Base-by-base conservation (phyloP, 2,329 filamentous ascomycete genomes). In the Dendrostoma leiphaemia region DNA sequence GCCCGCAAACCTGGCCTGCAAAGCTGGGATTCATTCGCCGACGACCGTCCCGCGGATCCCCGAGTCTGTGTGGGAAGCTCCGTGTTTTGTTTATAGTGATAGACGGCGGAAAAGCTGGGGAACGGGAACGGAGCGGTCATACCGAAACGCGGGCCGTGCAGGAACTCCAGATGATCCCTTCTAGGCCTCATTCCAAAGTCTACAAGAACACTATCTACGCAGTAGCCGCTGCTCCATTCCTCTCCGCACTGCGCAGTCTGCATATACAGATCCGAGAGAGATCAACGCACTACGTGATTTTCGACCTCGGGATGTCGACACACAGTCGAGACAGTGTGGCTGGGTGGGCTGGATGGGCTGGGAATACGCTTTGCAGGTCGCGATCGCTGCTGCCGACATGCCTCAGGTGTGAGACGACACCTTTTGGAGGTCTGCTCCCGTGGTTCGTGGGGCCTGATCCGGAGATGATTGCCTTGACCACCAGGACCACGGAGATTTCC, bases 401-500 rank as follows among this genome's bases (percentile, higher is more conserved):
- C 44, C 28, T 43, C 48, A 43, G 9, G 37, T 51, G 48, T 26
- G 29, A 23, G 10, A 19, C 19, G 17, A 51, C 23, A 23, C 28
- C 44, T 43, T 24, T 51, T 29, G 35, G 38, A 43, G 2, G 31
- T 24, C 10, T 17, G 37, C 29, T n/a, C n/a, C 21, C 19, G 29
- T 23, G 19, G 51, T 37, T 38, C 49, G 43, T 53, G 55, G 51
- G 28, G 23, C 41, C 48, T 48, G 37, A 10, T 15, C 55, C 55
- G 55, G 55, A 57, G 48, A 57, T 57, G 55, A 54, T 47, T 51
- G 34, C 46, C 26, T 47, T 41, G 34, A 31, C 46, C 34, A 41
- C 48, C 51, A 52, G 52, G 55, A 31, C 46, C 34, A 41, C 48
- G 55, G 55, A 55, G 55, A 51, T 57, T 51, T 53, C 45, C 24